These are phyloP conservation scores for Lactarius deliciosus DNA, from an alignment of 768 basidiomycete genomes.

Conservation along the genomic window DNA sequence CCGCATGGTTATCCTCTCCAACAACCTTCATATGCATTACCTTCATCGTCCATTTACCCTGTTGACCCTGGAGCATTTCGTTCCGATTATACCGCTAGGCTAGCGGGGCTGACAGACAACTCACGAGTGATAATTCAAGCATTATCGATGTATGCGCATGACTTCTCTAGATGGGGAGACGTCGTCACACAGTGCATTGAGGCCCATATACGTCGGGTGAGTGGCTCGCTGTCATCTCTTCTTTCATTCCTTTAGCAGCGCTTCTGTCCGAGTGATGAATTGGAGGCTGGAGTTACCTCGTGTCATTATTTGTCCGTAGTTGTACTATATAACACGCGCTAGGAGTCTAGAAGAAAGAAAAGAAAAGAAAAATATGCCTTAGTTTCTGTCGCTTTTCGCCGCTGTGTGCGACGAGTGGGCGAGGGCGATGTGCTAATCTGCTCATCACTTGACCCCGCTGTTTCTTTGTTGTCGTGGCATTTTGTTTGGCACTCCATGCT, in stretches of 20 bases:
- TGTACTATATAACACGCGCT: conserved; percentile 23
- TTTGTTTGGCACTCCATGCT: conserved; percentile 49
- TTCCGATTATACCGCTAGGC: conserved; percentile 70
- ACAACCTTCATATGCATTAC: conserved; percentile 50
- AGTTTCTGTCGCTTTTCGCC: conserved; percentile 11
- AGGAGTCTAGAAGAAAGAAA: conserved; percentile 22
- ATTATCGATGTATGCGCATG: conserved; percentile 89
- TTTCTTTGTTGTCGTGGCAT: conserved; percentile 22
- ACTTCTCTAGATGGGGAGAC: conserved; percentile 73
- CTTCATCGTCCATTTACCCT: conserved; percentile 44
- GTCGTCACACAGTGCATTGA: conserved; percentile 82
- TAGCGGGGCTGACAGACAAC: conserved; percentile 86
- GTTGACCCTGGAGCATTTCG: conserved; percentile 73
- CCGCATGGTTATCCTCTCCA: conserved; percentile 35
- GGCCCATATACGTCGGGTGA: conserved; percentile 85
- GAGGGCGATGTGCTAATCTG: background rate
- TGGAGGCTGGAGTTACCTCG: conserved; percentile 13
- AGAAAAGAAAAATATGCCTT: conserved; percentile 16
- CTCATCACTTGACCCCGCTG: conserved; percentile 21
- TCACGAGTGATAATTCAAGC: conserved; percentile 93
- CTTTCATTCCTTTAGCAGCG: conserved; percentile 5
- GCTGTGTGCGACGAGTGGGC: conserved; percentile 23
- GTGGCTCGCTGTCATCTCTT: conserved; percentile 40
- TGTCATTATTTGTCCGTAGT: conserved; percentile 21
- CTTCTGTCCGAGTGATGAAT: conserved; percentile 13